Conservation (phyloP, 495 filamentous ascomycete species). For the Daldinia decipiens region DNA sequence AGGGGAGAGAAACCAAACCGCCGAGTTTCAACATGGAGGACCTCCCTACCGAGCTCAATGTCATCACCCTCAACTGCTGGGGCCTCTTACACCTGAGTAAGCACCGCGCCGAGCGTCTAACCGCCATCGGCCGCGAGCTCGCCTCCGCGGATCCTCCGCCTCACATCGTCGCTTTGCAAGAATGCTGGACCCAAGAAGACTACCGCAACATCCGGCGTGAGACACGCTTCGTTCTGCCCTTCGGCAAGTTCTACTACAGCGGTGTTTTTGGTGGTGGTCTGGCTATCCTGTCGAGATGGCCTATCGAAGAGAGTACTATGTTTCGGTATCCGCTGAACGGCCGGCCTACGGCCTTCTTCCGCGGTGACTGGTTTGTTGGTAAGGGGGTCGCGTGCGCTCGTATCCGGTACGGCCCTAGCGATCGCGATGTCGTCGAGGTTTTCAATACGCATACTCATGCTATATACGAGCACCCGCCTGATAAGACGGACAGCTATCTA, state of each 20-base stretch:
- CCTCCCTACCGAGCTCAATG: slow-evolving; percentile 66
- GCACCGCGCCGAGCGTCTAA: slow-evolving; percentile 79
- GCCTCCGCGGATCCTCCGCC: slow-evolving; percentile 72
- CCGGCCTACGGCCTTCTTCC: slow-evolving; percentile 88
- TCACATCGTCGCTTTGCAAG: slow-evolving; percentile 92
- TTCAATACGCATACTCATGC: slow-evolving; percentile 94
- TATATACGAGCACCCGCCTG: slow-evolving; percentile 79
- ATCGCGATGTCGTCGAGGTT: slow-evolving; percentile 81
- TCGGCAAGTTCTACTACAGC: slow-evolving; percentile 92
- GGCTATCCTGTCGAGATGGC: slow-evolving; percentile 94
- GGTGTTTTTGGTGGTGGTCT: slow-evolving; percentile 90
- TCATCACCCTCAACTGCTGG: slow-evolving; percentile 95
- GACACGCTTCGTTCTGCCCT: slow-evolving; percentile 82
- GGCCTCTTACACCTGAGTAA: slow-evolving; percentile 89
- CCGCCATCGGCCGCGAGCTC: slow-evolving; percentile 82
- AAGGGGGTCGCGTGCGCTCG: slow-evolving; percentile 91
- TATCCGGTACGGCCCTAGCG: slow-evolving; percentile 74
- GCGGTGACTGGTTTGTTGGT: slow-evolving; percentile 94
- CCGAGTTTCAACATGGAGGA: slow-evolving; percentile 47
- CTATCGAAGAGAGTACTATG: slow-evolving; percentile 93
- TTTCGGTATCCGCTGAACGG: slow-evolving; percentile 90
- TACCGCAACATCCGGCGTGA: slow-evolving; percentile 81
- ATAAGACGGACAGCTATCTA: slow-evolving; percentile 79
- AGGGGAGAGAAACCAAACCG: neutral
- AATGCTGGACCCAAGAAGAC: slow-evolving; percentile 94